Base-by-base conservation (phyloP, 2,329 filamentous ascomycete genomes). In the Cadophora luteo-olivacea region DNA sequence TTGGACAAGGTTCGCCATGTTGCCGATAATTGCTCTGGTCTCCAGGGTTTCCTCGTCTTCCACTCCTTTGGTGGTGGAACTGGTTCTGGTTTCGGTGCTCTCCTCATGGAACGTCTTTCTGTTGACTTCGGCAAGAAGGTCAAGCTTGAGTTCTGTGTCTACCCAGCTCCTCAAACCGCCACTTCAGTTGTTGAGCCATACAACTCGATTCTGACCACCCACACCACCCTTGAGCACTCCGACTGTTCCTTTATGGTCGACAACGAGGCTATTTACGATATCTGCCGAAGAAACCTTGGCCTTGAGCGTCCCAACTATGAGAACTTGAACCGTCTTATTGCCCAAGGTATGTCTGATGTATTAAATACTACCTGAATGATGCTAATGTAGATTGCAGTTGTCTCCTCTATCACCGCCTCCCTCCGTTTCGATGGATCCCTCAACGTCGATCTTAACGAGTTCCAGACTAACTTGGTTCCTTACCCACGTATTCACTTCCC, bases 161-260 rank as follows among this genome's bases (percentile, higher is more conserved):
- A 99, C 87, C 96, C 96, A 79, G 94, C 96, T 76, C 96, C 96
- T 70, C 94, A 97, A 86, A 96, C 96, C 75, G 93, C 95, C 76
- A 97, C 95, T 78, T 97, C 96, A 55, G 95, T 99, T 70, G 96
- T 99, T 74, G 96, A 99, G 90, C 96, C 96, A 70, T 99, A 99
- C 90, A 99, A 99, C 90, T 97, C 96, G 64, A 97, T 98, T 81
- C 90, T 99, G 76, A 97, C 96, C 77, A 98, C 96, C 73, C 96
- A 99, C 89, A 98, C 94, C 80, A 98, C 96, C 74, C 91, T 99
- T 68, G 96, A 99, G 89, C 94, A 99, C 88, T 97, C 94, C 72
- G 96, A 99, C 89, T 98, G 96, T 88, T 97, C 92, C 78, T 99
- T 99, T 89, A 97, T 98, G 93, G 96, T 99, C 76, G 96, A 99